Evolutionary conservation across 1,284 basidiomycete genomes (phyloP), one percentile per base, ranked within the genome.

Genomic region (Schizophyllum commune): DNA sequence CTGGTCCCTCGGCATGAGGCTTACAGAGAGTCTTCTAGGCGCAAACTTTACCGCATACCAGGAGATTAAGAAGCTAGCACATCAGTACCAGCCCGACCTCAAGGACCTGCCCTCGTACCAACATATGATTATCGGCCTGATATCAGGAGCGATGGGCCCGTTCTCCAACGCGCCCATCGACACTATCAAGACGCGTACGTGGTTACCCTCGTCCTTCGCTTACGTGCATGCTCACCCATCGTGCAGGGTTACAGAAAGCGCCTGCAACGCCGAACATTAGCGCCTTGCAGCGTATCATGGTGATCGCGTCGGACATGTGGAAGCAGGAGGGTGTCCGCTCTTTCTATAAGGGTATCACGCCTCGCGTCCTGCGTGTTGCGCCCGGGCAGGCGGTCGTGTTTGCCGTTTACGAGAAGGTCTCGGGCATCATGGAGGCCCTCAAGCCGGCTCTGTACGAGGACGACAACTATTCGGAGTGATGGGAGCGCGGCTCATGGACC

Each of bases 21-120:
- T 56, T 17, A 32, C 17, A 47, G 58, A 55, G 39, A 59, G 34
- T 61, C n/a, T 56, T 56, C 19, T 65, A 89, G 94, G 94, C 68
- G 96, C 94, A 61, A 99, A 99, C 76, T 99, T 99, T 70, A 99
- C 96, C 5, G 94, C 92, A 52, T 99, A 99, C 79, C 96, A 98
- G 75, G 93, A 98, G 73, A 80, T 98, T 68, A 98, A 98, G 81
- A 91, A 89, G 71, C 69, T 87, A 61, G 90, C 92, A 32, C 83
- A 91, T 63, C 76, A 76, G 61, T 77, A 83, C 67, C 96, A 99
- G 73, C 94, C 94, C 13, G 83, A 89, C 52, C 68, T 84, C 53
- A 75, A 74, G 9, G 84, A 89, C 53, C 82, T 99, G 60, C 97
- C 96, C 1, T 93, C 92, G 53, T 98, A 93, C 75, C 95, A 98